phyloP scores from a whole-genome alignment of 2,329 filamentous ascomycete species.

The Lecanicillium sp. region DNA sequence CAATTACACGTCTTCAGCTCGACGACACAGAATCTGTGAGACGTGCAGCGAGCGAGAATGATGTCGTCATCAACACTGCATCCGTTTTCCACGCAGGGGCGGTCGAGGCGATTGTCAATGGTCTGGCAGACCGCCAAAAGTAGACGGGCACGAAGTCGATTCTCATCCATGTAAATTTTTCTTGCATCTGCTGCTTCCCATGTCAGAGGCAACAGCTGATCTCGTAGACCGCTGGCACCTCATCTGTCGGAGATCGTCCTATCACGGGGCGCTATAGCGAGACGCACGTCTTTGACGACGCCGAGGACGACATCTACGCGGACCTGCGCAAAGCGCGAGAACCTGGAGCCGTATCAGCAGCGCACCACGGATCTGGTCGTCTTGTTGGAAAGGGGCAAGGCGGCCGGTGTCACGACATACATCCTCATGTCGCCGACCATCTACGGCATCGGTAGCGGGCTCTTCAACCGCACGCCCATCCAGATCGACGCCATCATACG shows the following conservation, averaged over 20 bases:
- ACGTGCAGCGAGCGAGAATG: constrained; percentile 20
- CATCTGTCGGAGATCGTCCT: constrained; percentile 37
- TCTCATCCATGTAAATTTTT: constrained; percentile 31
- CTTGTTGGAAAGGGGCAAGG: constrained; percentile 31
- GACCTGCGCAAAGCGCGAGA: constrained; percentile 34
- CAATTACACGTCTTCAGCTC: constrained; percentile 19
- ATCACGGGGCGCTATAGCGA: constrained; percentile 26
- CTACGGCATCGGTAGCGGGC: constrained; percentile 38
- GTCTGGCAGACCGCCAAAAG: constrained; percentile 33
- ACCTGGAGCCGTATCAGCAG: constrained; percentile 32
- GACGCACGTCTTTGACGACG: constrained; percentile 34
- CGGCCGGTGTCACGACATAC: constrained; percentile 32
- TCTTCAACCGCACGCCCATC: constrained; percentile 33
- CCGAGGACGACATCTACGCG: constrained; percentile 36
- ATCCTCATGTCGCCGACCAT: constrained; percentile 42
- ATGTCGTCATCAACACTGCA: constrained; percentile 39
- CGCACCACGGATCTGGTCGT: constrained; percentile 39
- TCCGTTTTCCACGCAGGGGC: constrained; percentile 31
- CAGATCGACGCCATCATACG: constrained; percentile 32
- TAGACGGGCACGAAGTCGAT: constrained; percentile 28
- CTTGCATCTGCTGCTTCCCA: not conserved
- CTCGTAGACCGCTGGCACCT: constrained; percentile 33
- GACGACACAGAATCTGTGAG: constrained; percentile 20
- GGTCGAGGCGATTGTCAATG: constrained; percentile 35
- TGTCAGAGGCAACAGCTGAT: not conserved